Base-by-base conservation (phyloP, 2,329 filamentous ascomycete genomes). In the Colletotrichum magnum region DNA sequence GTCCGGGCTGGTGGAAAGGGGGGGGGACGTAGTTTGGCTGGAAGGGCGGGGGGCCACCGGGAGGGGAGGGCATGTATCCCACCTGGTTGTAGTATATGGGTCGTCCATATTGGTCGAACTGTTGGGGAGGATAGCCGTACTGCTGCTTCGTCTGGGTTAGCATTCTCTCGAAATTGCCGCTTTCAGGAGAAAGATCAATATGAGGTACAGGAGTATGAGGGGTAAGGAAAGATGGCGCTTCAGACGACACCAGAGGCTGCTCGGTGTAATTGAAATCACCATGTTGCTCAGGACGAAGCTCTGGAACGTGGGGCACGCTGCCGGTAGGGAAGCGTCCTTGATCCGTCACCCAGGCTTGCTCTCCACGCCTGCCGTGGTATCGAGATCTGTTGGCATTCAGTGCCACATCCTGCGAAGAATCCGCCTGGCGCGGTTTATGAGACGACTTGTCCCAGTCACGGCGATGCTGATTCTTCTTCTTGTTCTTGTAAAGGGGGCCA, bases 111-210 rank as follows among this genome's bases (percentile, higher is more conserved):
- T 78, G 80, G 76, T 83, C 83, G 73, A 80, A 82, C 36, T 83
- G 84, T 15, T 50, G 79, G 15, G 86, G 87, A 41, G 80, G 81
- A 72, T 86, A 92, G 64, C 83, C 85, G 78, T 86, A 90, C 72
- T 83, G 86, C 91, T 95, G 92, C 78, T 88, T 83, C 82, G 88
- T 88, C 75, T 86, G 81, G 77, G 89, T 94, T 85, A 95, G 92
- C 89, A 88, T 86, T 73, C 88, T 86, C 79, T 95, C 92, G 87
- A 92, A 94, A 73, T 90, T 86, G 76, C 89, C 89, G 77, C 84
- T 91, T 76, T 90, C 88, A 69, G 92, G 92, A 72, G 91, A 90
- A 68, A 94, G 81, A 81, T 93, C 88, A 77, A 88, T 78, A 73
- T 77, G 72, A 65, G 80, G 75, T 69, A 76, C 54, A 68, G 72